A percentile compares a stretch with the other conserved stretches of the same genome.
phyloP scores from a whole-genome alignment of 2,329 filamentous ascomycete genomes.

The Endocalyx cinctus region DNA sequence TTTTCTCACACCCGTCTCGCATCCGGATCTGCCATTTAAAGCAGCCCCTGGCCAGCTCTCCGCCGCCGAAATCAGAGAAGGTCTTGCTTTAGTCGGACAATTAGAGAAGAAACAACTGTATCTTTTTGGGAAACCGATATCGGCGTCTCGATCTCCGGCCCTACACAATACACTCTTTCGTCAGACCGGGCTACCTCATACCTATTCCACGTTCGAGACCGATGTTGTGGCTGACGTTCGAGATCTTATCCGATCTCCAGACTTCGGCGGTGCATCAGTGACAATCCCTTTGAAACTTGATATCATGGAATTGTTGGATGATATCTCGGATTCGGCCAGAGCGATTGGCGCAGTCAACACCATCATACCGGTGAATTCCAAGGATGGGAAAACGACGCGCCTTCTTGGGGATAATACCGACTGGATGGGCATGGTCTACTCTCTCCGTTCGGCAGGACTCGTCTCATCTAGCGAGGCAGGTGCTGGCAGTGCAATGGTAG shows the following conservation, averaged over 20 bases:
- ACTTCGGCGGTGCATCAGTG: conserved; percentile 90
- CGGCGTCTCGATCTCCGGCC: conserved; percentile 76
- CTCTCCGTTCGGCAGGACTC: conserved; percentile 66
- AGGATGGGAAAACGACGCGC: conserved; percentile 38
- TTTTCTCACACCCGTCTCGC: conserved; percentile 93
- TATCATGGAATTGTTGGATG: conserved; percentile 75
- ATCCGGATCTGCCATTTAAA: conserved; percentile 83
- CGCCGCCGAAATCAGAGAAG: conserved; percentile 79
- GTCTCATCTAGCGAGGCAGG: conserved; percentile 30
- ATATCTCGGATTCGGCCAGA: conserved; percentile 71
- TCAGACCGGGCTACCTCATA: conserved; percentile 73
- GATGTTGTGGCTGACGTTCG: conserved; percentile 56
- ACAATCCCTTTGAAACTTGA: conserved; percentile 94
- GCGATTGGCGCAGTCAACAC: conserved; percentile 94
- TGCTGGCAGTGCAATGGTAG: conserved; percentile 64
- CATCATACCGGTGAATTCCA: conserved; percentile 58
- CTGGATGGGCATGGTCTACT: conserved; percentile 85
- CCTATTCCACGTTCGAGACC: conserved; percentile 76
- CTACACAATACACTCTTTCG: conserved; percentile 85
- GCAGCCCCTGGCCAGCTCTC: conserved; percentile 93
- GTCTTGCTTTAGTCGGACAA: conserved; percentile 72
- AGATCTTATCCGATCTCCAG: conserved; percentile 60
- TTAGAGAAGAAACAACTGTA: conserved; percentile 74
- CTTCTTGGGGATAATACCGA: conserved; percentile 91
- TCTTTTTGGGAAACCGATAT: conserved; percentile 82